Conservation (phyloP, 2,329 filamentous ascomycete genomes). For the Penicillium sp. region DNA sequence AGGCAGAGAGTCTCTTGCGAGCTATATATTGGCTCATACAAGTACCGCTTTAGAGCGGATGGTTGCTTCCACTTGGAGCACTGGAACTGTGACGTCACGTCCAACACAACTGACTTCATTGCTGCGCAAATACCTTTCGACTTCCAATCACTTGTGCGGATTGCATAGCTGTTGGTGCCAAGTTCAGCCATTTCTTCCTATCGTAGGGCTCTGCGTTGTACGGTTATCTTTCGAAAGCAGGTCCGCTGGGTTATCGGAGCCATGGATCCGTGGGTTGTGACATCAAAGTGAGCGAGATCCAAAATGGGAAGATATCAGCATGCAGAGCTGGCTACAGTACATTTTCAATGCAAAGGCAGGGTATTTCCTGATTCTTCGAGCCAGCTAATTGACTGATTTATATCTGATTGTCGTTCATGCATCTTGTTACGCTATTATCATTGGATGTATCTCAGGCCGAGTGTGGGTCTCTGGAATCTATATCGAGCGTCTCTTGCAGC, state of each 20-base stretch:
- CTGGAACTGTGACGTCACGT: constrained; percentile 9
- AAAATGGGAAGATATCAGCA: not conserved
- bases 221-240: not conserved
- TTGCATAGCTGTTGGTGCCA: not conserved
- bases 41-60: not conserved
- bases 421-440: not conserved
- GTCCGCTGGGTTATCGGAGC: constrained; percentile 1
- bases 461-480: not conserved
- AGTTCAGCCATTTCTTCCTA: not conserved
- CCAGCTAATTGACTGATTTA: not conserved
- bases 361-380: constrained; percentile 4
- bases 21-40: not conserved
- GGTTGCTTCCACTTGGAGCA: not conserved
- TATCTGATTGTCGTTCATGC: not conserved
- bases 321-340: not conserved
- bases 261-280: constrained; percentile 9
- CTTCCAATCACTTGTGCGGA: not conserved
- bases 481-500: not conserved
- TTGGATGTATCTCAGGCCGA: not conserved
- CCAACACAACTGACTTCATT: constrained; percentile 5
- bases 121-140: not conserved
- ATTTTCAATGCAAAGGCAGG: not conserved
- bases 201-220: not conserved
- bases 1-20: no score
- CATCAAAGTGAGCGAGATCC: constrained; percentile 9